These are phyloP conservation scores for Nepenthes gracilis DNA, from an alignment of 148 eudicot genomes.

Conservation along the genomic window DNA sequence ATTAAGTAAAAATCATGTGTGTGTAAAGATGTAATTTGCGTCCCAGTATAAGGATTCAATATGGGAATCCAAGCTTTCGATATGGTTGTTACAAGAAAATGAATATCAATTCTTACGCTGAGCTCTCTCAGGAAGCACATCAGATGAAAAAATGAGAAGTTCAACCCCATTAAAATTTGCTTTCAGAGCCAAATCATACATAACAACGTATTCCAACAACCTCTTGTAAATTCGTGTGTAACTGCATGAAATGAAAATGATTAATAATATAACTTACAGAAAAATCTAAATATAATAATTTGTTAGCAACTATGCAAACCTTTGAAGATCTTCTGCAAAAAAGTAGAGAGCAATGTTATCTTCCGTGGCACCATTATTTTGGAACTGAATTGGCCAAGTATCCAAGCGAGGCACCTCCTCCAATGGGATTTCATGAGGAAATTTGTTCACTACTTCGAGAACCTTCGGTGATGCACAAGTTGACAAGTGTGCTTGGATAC, in stretches of 20 bases:
- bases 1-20: background rate
- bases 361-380: conserved; percentile 47
- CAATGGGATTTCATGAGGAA: conserved; percentile 35
- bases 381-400: conserved; percentile 67
- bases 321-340: conserved; percentile 40
- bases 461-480: conserved; percentile 25
- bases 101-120: conserved; percentile 23
- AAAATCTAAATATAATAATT: background rate
- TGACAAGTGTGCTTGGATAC: conserved; percentile 43
- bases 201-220: conserved; percentile 27
- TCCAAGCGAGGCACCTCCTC: conserved; percentile 52
- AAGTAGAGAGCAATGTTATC: conserved; percentile 41
- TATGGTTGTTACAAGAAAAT: background rate
- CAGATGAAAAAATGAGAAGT: conserved; percentile 35
- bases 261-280: conserved; percentile 2
- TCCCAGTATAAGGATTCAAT: too few relatives aligned
- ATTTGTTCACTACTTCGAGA: conserved; percentile 37
- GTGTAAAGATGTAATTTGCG: background rate
- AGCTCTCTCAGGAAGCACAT: conserved; percentile 29
- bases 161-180: conserved; percentile 26
- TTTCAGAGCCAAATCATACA: conserved; percentile 31
- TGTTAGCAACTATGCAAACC: conserved; percentile 12
- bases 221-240: conserved; percentile 18
- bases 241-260: conserved; percentile 17
- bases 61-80: too few relatives aligned